phyloP scores from a whole-genome alignment of 2,329 filamentous ascomycete species.

The Blumeriella jaapii region DNA sequence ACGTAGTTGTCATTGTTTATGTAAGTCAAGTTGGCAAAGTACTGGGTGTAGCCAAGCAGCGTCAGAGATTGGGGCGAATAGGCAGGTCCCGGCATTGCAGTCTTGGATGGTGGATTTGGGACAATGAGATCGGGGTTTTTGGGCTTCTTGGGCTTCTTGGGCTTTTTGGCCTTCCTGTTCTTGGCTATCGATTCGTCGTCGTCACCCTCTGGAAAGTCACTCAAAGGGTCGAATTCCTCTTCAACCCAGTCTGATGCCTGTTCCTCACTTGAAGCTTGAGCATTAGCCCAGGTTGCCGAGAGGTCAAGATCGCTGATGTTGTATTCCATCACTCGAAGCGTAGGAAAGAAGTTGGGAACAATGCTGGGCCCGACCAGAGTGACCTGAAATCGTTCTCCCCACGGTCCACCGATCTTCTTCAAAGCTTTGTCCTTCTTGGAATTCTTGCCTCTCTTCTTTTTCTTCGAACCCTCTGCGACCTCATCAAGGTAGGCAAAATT shows the following conservation, averaged over 20 bases:
- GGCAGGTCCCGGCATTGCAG: slow-evolving; percentile 69
- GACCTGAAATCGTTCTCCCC: slow-evolving; percentile 74
- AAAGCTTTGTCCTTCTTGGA: slow-evolving; percentile 42
- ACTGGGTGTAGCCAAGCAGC: slow-evolving; percentile 73
- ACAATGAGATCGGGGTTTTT: slow-evolving; percentile 50
- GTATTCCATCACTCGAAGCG: slow-evolving; percentile 84
- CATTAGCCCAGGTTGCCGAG: slow-evolving; percentile 16
- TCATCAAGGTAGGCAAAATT: slow-evolving; percentile 19
- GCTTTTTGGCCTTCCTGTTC: slow-evolving; percentile 32
- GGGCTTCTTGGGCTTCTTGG: slow-evolving; percentile 37
- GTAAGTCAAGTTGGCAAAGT: slow-evolving; percentile 84
- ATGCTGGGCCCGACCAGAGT: slow-evolving; percentile 76
- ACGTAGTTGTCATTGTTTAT: slow-evolving; percentile 64
- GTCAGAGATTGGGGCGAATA: slow-evolving; percentile 80
- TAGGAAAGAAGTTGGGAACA: slow-evolving; percentile 87
- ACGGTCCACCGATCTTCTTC: slow-evolving; percentile 64
- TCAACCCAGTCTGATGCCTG: slow-evolving; percentile 13
- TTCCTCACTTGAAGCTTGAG: slow-evolving; percentile 1
- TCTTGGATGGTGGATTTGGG: slow-evolving; percentile 62
- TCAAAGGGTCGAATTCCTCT: slow-evolving; percentile 8
- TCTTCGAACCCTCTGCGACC: slow-evolving; percentile 33
- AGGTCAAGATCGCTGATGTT: slow-evolving; percentile 51
- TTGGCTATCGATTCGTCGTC: slow-evolving; percentile 24
- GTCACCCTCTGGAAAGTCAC: background rate
- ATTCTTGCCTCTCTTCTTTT: slow-evolving; percentile 42